Conservation (phyloP, 805 yeast species). For the Saccharomycodes ludwigii region DNA sequence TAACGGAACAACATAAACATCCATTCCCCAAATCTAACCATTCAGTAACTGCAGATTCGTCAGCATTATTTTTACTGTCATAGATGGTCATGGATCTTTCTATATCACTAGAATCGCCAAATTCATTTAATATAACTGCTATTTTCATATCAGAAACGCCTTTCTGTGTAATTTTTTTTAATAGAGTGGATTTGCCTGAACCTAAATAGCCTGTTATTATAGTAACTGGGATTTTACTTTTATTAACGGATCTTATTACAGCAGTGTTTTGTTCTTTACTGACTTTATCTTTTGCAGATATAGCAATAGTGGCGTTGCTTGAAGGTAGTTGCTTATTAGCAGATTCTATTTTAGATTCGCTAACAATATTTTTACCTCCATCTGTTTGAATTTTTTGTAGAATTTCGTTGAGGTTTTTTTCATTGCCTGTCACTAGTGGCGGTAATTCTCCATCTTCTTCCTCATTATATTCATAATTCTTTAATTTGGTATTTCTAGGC, state of each 20-base stretch:
- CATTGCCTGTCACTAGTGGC: constrained; percentile 18
- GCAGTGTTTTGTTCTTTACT: background rate
- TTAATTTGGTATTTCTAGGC: constrained; percentile 9
- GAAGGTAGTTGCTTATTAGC: constrained; percentile 17
- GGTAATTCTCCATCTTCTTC: constrained; percentile 25
- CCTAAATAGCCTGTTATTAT: constrained; percentile 93
- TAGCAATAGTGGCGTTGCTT: background rate
- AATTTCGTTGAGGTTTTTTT: constrained; percentile 15
- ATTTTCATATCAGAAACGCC: constrained; percentile 49
- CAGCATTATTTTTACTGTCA: constrained; percentile 28
- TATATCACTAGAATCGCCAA: constrained; percentile 82
- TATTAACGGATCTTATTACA: no score
- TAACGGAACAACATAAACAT: constrained; percentile 91
- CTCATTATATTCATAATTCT: constrained; percentile 17
- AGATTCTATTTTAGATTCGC: constrained; percentile 17
- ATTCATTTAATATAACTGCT: constrained; percentile 87
- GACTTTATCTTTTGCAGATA: background rate
- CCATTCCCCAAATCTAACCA: constrained; percentile 97
- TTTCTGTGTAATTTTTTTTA: constrained; percentile 58
- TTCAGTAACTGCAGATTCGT: constrained; percentile 55
- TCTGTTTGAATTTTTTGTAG: constrained; percentile 14
- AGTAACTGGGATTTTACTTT: constrained; percentile 68
- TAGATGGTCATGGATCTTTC: constrained; percentile 74
- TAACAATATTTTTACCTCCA: constrained; percentile 19
- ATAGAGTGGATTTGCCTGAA: constrained; percentile 81